Conservation (phyloP, 2,329 filamentous ascomycete genomes). For the Chaetomium strumarium region DNA sequence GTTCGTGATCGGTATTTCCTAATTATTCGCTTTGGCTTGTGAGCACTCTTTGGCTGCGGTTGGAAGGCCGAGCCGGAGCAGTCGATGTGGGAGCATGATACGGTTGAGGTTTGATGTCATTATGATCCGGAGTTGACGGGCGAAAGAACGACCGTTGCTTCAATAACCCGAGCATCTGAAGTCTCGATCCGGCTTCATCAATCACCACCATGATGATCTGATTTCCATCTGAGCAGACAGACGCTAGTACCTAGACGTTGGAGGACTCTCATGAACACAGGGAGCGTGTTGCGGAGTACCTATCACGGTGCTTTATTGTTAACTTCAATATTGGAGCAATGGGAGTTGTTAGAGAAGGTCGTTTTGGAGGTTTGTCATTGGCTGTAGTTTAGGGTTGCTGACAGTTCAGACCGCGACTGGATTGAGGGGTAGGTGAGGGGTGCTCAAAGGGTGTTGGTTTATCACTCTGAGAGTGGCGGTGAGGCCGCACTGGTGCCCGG, state of each 20-base stretch:
- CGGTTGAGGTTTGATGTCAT: too few species aligned
- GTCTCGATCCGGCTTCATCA: too few species aligned
- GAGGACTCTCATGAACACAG: too few species aligned
- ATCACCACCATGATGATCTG: too few species aligned
- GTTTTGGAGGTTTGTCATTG: conserved; percentile 15
- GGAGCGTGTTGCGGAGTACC: not conserved
- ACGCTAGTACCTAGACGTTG: too few species aligned
- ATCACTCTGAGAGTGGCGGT: conserved; percentile 19
- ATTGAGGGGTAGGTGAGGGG: not conserved
- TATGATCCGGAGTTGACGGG: too few species aligned
- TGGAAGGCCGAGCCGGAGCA: not conserved
- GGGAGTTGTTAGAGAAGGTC: conserved; percentile 8
- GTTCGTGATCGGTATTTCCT: not conserved
- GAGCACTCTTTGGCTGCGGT: not conserved
- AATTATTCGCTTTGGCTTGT: not conserved
- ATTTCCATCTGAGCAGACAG: too few species aligned
- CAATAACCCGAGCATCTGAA: too few species aligned
- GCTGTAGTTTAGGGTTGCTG: conserved; percentile 2
- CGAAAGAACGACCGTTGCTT: too few species aligned
- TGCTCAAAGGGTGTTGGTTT: conserved; percentile 19
- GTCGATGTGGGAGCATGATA: not conserved
- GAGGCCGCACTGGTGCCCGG: conserved; percentile 6
- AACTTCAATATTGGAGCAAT: conserved; percentile 10
- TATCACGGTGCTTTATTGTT: too few species aligned
- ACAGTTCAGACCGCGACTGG: conserved; percentile 10